These are phyloP conservation scores for Phyllosticta capitalensis DNA, from an alignment of 2,329 filamentous ascomycete genomes.

Conservation along the genomic window DNA sequence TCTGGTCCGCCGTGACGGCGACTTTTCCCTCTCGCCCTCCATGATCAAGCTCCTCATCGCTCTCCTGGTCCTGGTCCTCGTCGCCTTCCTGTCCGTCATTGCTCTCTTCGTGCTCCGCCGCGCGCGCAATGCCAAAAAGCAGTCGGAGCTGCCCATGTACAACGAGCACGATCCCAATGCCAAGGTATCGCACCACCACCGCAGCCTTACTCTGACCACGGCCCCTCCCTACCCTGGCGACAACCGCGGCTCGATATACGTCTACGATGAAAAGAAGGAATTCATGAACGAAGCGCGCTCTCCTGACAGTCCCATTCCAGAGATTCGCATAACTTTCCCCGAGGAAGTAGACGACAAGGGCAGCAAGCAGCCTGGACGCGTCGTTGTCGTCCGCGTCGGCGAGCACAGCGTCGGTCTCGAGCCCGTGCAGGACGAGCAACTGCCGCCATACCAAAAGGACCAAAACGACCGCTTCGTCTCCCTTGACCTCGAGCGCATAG, in stretches of 20 bases:
- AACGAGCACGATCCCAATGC: conserved; percentile 41
- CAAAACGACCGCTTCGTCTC: conserved; percentile 76
- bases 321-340: conserved; percentile 97
- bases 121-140: conserved; percentile 40
- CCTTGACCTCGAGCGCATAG: conserved; percentile 88
- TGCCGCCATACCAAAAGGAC: conserved; percentile 84
- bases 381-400: conserved; percentile 84
- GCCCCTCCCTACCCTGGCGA: conserved; percentile 15
- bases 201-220: conserved; percentile 47
- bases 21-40: conserved; percentile 46
- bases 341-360: conserved; percentile 83
- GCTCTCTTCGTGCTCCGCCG: conserved; percentile 65
- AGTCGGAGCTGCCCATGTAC: conserved; percentile 59
- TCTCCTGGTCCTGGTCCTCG: conserved; percentile 67
- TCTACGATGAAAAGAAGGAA: conserved; percentile 70
- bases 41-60: conserved; percentile 71
- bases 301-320: conserved; percentile 71
- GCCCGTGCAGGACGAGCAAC: conserved; percentile 60
- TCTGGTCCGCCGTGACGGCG: conserved; percentile 43
- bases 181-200: conserved; percentile 40
- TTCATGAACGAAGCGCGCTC: conserved; percentile 67
- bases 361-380: conserved; percentile 71
- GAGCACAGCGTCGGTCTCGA: conserved; percentile 84
- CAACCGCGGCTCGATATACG: conserved; percentile 51
- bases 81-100: conserved; percentile 59